Evolutionary conservation across 2,329 filamentous ascomycete species (phyloP).

Genomic region (Aspergillus sp.): DNA sequence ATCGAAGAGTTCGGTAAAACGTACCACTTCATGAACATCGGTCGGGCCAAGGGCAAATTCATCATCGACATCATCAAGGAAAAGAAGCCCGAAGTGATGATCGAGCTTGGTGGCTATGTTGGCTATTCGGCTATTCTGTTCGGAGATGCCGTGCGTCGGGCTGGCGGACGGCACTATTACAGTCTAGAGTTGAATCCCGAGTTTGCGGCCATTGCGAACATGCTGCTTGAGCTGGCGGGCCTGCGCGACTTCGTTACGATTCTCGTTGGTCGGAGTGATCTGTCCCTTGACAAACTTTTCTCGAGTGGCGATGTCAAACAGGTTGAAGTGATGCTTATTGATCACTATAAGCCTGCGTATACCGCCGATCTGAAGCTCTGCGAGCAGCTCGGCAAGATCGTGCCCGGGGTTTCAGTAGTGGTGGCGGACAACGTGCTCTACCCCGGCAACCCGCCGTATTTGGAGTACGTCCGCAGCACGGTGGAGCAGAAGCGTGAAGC

Average conservation of each 20-base stretch:
- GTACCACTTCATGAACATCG: slow-evolving; percentile 80
- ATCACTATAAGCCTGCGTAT: slow-evolving; percentile 79
- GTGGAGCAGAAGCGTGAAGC: slow-evolving; percentile 62
- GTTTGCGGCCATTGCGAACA: slow-evolving; percentile 69
- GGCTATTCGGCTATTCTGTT: slow-evolving; percentile 82
- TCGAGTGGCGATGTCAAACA: slow-evolving; percentile 54
- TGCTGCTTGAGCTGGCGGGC: slow-evolving; percentile 72
- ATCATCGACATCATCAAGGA: slow-evolving; percentile 68
- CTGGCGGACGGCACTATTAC: slow-evolving; percentile 67
- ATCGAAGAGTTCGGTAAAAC: slow-evolving; percentile 70
- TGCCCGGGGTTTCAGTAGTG: slow-evolving; percentile 51
- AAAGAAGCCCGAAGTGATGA: slow-evolving; percentile 67
- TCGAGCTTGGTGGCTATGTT: slow-evolving; percentile 79
- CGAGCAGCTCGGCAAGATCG: slow-evolving; percentile 68
- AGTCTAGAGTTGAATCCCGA: slow-evolving; percentile 73
- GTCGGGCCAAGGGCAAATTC: slow-evolving; percentile 71
- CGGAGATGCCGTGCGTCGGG: slow-evolving; percentile 63
- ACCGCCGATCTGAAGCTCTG: slow-evolving; percentile 73
- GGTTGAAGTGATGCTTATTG: slow-evolving; percentile 75
- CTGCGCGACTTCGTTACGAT: slow-evolving; percentile 70
- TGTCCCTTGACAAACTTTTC: slow-evolving; percentile 64
- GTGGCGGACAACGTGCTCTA: slow-evolving; percentile 49
- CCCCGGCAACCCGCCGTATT: slow-evolving; percentile 49
- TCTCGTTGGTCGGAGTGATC: slow-evolving; percentile 67
- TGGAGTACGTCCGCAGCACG: slow-evolving; percentile 67